Percentiles rank a stretch among this genome's conserved stretches.
phyloP scores from a whole-genome alignment of 495 filamentous ascomycete species.

The Talaromyces trachyspermus region DNA sequence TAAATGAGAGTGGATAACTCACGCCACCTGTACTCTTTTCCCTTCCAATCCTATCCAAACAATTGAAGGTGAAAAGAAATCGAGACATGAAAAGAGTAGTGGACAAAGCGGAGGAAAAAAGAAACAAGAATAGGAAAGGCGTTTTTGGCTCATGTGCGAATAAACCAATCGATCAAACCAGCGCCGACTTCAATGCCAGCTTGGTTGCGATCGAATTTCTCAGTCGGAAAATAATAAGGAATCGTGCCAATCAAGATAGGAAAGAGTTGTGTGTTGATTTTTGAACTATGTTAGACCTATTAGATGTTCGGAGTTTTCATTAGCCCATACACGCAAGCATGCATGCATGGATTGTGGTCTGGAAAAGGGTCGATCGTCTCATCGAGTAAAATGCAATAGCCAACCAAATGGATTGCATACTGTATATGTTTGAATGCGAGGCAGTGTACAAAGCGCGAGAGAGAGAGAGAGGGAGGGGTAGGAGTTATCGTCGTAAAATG shows the following conservation, averaged over 20 bases:
- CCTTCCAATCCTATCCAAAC: slow-evolving; percentile 4
- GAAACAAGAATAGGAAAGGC: slow-evolving; percentile 6
- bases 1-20: not conserved
- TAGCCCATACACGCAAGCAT: slow-evolving; percentile 1
- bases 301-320: not conserved
- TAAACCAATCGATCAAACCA: slow-evolving; percentile 1
- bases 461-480: not conserved
- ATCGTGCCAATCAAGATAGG: not conserved
- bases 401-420: slow-evolving; percentile 13
- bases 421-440: no score
- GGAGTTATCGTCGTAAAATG: slow-evolving; percentile 5
- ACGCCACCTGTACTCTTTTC: not conserved
- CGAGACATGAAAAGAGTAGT: slow-evolving; percentile 23
- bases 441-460: slow-evolving; percentile 2
- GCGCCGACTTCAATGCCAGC: not conserved
- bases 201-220: slow-evolving; percentile 3
- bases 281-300: not conserved
- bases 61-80: slow-evolving; percentile 15
- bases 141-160: slow-evolving; percentile 6
- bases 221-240: not conserved
- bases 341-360: slow-evolving; percentile 5
- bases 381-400: slow-evolving; percentile 20
- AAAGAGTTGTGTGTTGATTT: slow-evolving; percentile 2
- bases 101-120: slow-evolving; percentile 35
- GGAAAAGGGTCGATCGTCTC: slow-evolving; percentile 14